Conservation (phyloP, 1,284 basidiomycete species). For the Ceratorhiza oryzae-sativae region DNA sequence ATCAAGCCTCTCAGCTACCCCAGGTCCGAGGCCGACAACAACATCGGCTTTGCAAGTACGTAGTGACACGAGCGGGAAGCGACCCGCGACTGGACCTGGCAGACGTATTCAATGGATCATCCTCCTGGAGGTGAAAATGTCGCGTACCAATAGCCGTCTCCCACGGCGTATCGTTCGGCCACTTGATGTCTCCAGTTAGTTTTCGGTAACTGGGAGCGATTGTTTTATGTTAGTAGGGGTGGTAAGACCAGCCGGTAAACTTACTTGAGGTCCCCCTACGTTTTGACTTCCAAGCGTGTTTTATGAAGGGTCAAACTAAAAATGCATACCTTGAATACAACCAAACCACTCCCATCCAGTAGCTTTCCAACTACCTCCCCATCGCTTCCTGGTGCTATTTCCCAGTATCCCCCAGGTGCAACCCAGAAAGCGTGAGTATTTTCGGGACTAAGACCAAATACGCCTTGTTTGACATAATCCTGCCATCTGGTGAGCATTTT, state of each 20-base stretch:
- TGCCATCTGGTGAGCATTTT: constrained; percentile 49
- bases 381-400: constrained; percentile 55
- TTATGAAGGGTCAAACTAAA: neutral
- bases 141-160: constrained; percentile 73
- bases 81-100: constrained; percentile 73
- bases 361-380: constrained; percentile 49
- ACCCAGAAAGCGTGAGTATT: constrained; percentile 66
- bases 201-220: constrained; percentile 72
- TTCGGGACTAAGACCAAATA: constrained; percentile 1
- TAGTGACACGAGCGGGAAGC: constrained; percentile 82
- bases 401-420: constrained; percentile 80
- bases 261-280: constrained; percentile 86
- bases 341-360: constrained; percentile 73
- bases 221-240: constrained; percentile 9
- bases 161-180: constrained; percentile 87
- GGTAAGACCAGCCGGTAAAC: constrained; percentile 43
- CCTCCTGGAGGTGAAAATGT: constrained; percentile 41
- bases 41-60: constrained; percentile 98
- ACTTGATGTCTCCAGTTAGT: constrained; percentile 87
- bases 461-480: neutral
- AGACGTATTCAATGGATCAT: constrained; percentile 8
- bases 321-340: constrained; percentile 83
- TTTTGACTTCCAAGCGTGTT: neutral
- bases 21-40: constrained; percentile 76
- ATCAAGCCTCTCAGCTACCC: constrained; percentile 72